Evolutionary conservation across 805 yeast species (phyloP).

Genomic region (Yarrowia phangngaensis): DNA sequence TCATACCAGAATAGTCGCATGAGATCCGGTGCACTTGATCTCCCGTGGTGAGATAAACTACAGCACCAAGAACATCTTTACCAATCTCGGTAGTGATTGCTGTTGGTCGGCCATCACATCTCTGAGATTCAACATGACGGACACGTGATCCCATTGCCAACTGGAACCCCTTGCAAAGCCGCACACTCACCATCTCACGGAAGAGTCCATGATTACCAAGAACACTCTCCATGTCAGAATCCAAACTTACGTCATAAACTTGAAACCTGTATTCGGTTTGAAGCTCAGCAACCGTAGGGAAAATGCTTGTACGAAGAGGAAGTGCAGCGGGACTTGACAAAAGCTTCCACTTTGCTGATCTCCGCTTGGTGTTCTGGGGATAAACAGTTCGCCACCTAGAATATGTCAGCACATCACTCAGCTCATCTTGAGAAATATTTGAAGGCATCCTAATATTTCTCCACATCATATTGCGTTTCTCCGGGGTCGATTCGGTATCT

Average conservation of each 20-base stretch:
- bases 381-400: slow-evolving; percentile 92
- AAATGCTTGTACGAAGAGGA: slow-evolving; percentile 74
- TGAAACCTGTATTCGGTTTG: slow-evolving; percentile 71
- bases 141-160: slow-evolving; percentile 73
- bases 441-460: slow-evolving; percentile 75
- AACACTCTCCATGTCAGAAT: slow-evolving; percentile 51
- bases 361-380: slow-evolving; percentile 63
- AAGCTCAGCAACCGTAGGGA: slow-evolving; percentile 68
- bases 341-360: slow-evolving; percentile 86
- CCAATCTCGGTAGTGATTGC: slow-evolving; percentile 53
- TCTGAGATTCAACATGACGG: slow-evolving; percentile 57
- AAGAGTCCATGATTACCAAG: slow-evolving; percentile 59
- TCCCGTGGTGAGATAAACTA: slow-evolving; percentile 71
- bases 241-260: slow-evolving; percentile 72
- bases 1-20: slow-evolving; percentile 64
- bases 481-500: slow-evolving; percentile 4
- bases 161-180: slow-evolving; percentile 86
- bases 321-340: slow-evolving; percentile 89
- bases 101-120: slow-evolving; percentile 53
- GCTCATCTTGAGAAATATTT: slow-evolving; percentile 52
- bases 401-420: slow-evolving; percentile 54
- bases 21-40: slow-evolving; percentile 82
- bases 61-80: slow-evolving; percentile 49
- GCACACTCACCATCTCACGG: slow-evolving; percentile 79
- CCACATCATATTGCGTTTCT: slow-evolving; percentile 47